Base-by-base conservation (phyloP, 2,329 filamentous ascomycete genomes). In the Penicillium sumatraense region DNA sequence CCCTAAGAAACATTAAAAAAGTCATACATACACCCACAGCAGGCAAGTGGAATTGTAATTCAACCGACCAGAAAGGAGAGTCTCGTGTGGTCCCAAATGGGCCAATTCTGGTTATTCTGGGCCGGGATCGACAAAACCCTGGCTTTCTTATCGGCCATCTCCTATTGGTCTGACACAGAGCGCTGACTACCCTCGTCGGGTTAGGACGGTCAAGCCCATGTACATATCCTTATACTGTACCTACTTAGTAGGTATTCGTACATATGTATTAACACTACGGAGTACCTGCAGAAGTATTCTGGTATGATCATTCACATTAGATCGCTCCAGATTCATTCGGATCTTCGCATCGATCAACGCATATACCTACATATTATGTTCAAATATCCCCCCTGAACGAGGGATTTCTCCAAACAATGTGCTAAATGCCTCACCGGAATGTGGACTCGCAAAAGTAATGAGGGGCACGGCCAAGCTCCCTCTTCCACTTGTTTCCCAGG, bases 121-220 rank as follows among this genome's bases (percentile, higher is more conserved):
- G 26, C 23, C 7, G 21, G 14, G 40, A 44, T 44, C 40, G 40
- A 44, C 40, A 44, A 8, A 49, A 14, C 16, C 29, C 16, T 38
- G 51, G 35, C 47, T 58, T 57, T 23, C 69, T 71, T 72, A 72
- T 72, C 69, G 62, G 13, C 1, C 18, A 0, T 1, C 9, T 16
- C 46, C 67, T 36, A 71, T 72, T 72, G 69, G 69, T 24, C 41
- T 72, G 70, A 72, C 70, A 71, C 67, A 72, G 64, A 44, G 24
- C 56, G 68, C 65, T 72, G 70, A 72, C 68, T 69, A 55, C 31
- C 40, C 38, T 23, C 20, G 38, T 41, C 38, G 6, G 38, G 49
- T 46, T 57, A 40, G 49, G 44, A 57, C 44, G 23, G n/a, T n/a
- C n/a, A n/a, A n/a, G n/a, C n/a, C n/a, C n/a, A n/a, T n/a, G n/a